Base-by-base conservation (phyloP, 2,329 filamentous ascomycete species). In the Epichloe baconii region DNA sequence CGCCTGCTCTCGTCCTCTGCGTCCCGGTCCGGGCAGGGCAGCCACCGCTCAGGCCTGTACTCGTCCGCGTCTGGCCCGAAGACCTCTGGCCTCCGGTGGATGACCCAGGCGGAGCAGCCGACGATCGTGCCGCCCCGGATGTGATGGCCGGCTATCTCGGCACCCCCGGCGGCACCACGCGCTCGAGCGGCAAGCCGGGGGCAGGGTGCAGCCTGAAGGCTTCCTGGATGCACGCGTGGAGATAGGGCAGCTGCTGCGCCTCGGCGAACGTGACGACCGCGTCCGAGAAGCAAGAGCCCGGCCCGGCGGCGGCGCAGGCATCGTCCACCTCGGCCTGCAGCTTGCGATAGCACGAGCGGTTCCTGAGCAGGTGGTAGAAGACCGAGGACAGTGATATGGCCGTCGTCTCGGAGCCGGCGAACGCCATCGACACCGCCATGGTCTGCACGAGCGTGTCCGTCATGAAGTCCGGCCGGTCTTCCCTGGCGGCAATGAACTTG, bases 391-490 rank as follows among this genome's bases (percentile, higher is more conserved):
- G 62, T 11, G 66, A 71, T 51, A 76, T 71, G 3, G 71, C 67
- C 0, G 75, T 78, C 0, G 76, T 78, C 48, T 71, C 68, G 2
- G 79, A 84, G 19, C 42, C 42, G 14, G 42, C 42, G 12, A 44
- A 80, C 0, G 77, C 77, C 83, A 86, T 86, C 52, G 74, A 80
- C n/a, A 83, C 78, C 47, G 82, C 83, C 68, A 85, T 83, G 6
- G 82, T 82, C 56, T 85, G 78, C 11, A 88, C 83, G 8, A 85
- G 72, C 3, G 72, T 74, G 59, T 87, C 80, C 23, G 74, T 80
- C 81, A 88, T 86, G 66, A 88, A 84, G 2, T 82, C 78, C 0
- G 83, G 83, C 43, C 83, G 78, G 17, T 80, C 74, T 58, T 82
- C 75, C 12, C 61, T 63, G 1, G 68, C 68, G 5, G 68, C 68